phyloP scores from a whole-genome alignment of 805 yeast genomes.

The Saturnispora sanitii region DNA sequence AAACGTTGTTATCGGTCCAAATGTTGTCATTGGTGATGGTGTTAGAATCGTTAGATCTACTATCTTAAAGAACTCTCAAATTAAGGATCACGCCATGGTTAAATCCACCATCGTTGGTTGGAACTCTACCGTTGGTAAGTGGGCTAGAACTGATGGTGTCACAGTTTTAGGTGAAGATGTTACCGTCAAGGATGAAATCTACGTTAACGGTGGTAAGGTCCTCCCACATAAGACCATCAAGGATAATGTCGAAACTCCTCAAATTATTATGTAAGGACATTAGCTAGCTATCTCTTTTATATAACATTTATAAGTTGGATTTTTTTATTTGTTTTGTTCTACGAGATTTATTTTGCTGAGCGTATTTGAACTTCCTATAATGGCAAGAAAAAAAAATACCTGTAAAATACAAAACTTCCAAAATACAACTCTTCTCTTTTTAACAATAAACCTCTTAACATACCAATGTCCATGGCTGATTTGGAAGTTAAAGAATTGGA shows the following conservation, averaged over 20 bases:
- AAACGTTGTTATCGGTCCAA: slow-evolving; percentile 94
- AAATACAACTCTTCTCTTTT: background rate
- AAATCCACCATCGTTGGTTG: slow-evolving; percentile 98
- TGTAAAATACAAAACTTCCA: background rate
- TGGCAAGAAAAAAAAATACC: no score
- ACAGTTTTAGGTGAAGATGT: slow-evolving; percentile 99
- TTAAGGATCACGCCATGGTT: slow-evolving; percentile 96
- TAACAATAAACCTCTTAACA: background rate
- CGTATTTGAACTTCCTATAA: no score
- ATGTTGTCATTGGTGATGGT: slow-evolving; percentile 93
- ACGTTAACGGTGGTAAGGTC: slow-evolving; percentile 98
- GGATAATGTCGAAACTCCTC: slow-evolving; percentile 92
- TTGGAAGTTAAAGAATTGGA: slow-evolving; percentile 18
- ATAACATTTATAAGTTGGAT: background rate
- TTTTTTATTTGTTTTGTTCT: background rate
- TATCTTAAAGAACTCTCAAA: slow-evolving; percentile 77
- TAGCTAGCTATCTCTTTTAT: background rate
- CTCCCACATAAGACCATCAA: slow-evolving; percentile 97
- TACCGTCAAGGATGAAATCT: slow-evolving; percentile 94
- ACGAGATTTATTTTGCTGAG: background rate
- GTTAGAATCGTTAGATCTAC: slow-evolving; percentile 97
- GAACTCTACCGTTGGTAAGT: slow-evolving; percentile 95
- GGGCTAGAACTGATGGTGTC: slow-evolving; percentile 98
- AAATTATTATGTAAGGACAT: slow-evolving; percentile 80
- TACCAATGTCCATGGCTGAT: slow-evolving; percentile 7